Conservation (phyloP, 208 protist species). For the Acanthamoeba quina region DNA sequence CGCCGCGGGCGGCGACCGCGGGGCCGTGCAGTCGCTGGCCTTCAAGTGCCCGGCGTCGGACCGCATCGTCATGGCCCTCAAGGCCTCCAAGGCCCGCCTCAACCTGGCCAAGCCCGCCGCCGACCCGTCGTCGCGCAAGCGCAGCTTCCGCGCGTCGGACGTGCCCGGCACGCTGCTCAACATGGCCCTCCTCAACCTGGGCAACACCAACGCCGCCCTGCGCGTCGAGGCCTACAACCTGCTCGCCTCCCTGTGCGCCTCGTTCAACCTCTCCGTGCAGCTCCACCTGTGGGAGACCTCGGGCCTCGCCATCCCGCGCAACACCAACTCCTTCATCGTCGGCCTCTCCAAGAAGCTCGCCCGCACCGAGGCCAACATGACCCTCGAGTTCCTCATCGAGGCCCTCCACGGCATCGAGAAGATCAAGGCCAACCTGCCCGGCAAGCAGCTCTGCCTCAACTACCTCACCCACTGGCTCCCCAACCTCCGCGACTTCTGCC, state of each 20-base stretch:
- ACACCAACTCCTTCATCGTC: conserved; percentile 80
- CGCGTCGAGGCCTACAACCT: conserved; percentile 85
- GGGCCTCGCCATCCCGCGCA: conserved; percentile 79
- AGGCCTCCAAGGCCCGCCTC: conserved; percentile 75
- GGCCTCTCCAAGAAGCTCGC: conserved; percentile 76
- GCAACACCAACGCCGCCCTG: conserved; percentile 73
- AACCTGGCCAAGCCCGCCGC: conserved; percentile 74
- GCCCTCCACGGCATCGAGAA: conserved; percentile 77
- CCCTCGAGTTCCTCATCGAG: conserved; percentile 83
- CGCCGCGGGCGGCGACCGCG: neutral
- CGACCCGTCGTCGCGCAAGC: conserved; percentile 4
- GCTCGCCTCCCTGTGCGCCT: conserved; percentile 78
- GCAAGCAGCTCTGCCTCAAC: conserved; percentile 83
- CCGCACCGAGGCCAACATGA: conserved; percentile 75
- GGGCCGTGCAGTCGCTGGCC: conserved; percentile 19
- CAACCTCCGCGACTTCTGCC: conserved; percentile 76
- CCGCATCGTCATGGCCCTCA: conserved; percentile 74
- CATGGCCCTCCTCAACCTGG: conserved; percentile 86
- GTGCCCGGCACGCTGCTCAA: conserved; percentile 87
- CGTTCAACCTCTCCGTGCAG: conserved; percentile 79
- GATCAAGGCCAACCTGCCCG: conserved; percentile 71
- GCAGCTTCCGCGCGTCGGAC: conserved; percentile 81
- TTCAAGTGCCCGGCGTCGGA: conserved; percentile 52
- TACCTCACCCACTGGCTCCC: conserved; percentile 85
- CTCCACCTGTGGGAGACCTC: conserved; percentile 77